These are phyloP conservation scores for Sanguinoderma infundibulare DNA, from an alignment of 1,284 basidiomycete species.

Conservation along the genomic window DNA sequence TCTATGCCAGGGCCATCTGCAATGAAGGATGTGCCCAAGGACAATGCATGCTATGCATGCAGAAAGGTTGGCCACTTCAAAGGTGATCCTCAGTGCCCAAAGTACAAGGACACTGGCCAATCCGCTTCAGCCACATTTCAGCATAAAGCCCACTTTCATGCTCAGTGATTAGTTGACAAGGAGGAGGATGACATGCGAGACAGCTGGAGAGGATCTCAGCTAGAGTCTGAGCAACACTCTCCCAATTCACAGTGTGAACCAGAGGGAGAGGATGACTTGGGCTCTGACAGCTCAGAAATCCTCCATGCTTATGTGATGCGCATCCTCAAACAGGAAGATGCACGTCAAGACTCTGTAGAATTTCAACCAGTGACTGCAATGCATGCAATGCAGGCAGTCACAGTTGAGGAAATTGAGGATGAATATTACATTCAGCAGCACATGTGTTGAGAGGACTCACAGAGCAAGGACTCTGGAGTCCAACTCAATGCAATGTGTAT, in stretches of 20 bases:
- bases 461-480: not conserved
- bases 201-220: slow-evolving; percentile 6
- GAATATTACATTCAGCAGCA: too few relatives aligned
- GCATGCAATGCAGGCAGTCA: not conserved
- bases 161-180: not conserved
- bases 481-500: not conserved
- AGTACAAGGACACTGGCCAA: not conserved
- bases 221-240: not conserved
- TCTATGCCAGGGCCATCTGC: not conserved
- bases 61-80: slow-evolving; percentile 5
- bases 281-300: not conserved
- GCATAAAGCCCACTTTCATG: not conserved
- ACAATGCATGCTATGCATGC: slow-evolving; percentile 4
- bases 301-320: not conserved
- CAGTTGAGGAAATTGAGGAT: not conserved
- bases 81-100: slow-evolving; percentile 4
- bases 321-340: not conserved
- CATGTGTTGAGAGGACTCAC: not conserved
- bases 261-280: not conserved
- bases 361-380: not conserved
- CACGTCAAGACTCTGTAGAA: too few relatives aligned
- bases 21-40: too few relatives aligned
- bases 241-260: not conserved
- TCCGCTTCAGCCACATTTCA: not conserved
- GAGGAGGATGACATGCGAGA: not conserved